Evolutionary conservation across 805 yeast genomes (phyloP).

Genomic region (Cyberlindnera lachancei): DNA sequence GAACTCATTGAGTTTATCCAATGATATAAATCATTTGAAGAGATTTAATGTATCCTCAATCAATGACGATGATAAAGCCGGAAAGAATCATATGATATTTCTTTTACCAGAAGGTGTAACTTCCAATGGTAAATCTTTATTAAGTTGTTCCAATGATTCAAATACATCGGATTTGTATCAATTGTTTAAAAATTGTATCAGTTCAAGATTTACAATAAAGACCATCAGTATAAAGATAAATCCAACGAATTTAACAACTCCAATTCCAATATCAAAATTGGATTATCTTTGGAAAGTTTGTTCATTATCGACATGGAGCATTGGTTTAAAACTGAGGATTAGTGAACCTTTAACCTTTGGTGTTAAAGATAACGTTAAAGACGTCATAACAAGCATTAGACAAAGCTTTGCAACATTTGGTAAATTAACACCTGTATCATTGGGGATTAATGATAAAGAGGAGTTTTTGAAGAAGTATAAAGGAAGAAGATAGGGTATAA

Average conservation of each 20-base stretch:
- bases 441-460: slow-evolving; percentile 36
- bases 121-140: slow-evolving; percentile 71
- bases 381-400: no score
- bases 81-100: no score
- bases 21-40: no score
- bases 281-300: slow-evolving; percentile 15
- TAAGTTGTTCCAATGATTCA: slow-evolving; percentile 28
- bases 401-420: slow-evolving; percentile 27
- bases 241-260: slow-evolving; percentile 26
- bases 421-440: slow-evolving; percentile 37
- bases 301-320: no score
- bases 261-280: slow-evolving; percentile 16
- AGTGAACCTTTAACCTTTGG: no score
- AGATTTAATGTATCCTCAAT: no score
- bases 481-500: no score
- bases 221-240: slow-evolving; percentile 24
- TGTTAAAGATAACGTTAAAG: no score
- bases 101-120: slow-evolving; percentile 78
- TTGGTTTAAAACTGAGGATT: no score
- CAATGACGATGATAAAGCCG: no score
- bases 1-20: no score
- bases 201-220: slow-evolving; percentile 16
- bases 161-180: not conserved
- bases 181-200: no score
- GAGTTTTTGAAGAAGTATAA: slow-evolving; percentile 33